phyloP scores from a whole-genome alignment of 2,329 filamentous ascomycete species.

The Fusarium camptoceras region DNA sequence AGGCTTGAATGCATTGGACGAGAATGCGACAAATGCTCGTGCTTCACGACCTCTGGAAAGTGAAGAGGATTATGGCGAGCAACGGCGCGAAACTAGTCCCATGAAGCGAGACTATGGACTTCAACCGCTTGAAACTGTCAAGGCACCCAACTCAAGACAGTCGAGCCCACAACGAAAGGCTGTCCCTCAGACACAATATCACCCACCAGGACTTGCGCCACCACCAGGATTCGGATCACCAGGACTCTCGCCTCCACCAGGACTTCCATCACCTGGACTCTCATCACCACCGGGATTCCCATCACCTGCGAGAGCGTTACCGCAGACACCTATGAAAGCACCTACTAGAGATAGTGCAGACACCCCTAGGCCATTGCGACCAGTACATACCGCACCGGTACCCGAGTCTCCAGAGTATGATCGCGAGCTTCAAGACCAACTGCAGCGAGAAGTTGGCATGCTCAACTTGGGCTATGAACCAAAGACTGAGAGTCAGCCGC shows the following conservation, averaged over 20 bases:
- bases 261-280: not conserved
- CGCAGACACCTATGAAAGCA: conserved; percentile 56
- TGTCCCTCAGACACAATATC: conserved; percentile 50
- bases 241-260: not conserved
- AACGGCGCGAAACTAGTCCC: conserved; percentile 62
- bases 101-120: conserved; percentile 63
- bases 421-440: conserved; percentile 68
- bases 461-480: conserved; percentile 60
- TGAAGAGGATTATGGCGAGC: conserved; percentile 64
- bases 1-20: conserved; percentile 78
- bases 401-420: conserved; percentile 71
- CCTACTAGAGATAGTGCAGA: conserved; percentile 52
- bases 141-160: conserved; percentile 65
- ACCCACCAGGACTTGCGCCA: conserved; percentile 10
- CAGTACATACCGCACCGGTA: conserved; percentile 60
- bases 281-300: conserved; percentile 1
- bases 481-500: conserved; percentile 23
- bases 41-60: conserved; percentile 65
- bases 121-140: conserved; percentile 66
- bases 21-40: conserved; percentile 82
- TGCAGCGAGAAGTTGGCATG: conserved; percentile 71
- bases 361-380: conserved; percentile 61
- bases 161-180: conserved; percentile 71
- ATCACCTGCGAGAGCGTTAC: conserved; percentile 70
- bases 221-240: not conserved